Percentiles rank a stretch among this genome's conserved stretches.
Conservation (phyloP, 2,329 filamentous ascomycete species). For the Penicillium hordei region DNA sequence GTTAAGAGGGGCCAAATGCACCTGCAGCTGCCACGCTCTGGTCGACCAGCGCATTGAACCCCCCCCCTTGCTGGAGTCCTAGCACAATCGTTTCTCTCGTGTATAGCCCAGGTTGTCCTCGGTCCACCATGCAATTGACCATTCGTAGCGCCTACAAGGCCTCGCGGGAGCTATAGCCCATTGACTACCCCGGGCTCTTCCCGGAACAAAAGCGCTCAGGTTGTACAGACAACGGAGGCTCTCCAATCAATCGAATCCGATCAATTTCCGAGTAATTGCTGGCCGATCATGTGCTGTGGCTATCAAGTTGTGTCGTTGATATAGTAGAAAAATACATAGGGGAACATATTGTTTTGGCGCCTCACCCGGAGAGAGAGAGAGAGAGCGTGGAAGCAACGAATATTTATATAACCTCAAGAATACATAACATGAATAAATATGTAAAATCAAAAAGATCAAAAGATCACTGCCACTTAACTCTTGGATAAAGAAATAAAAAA, state of each 20-base stretch:
- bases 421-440: neutral
- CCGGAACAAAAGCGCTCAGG: constrained; percentile 15
- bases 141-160: neutral
- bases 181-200: constrained; percentile 16
- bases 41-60: constrained; percentile 30
- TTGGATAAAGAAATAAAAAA: neutral
- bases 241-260: constrained; percentile 23
- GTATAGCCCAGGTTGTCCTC: constrained; percentile 3
- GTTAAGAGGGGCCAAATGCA: constrained; percentile 8
- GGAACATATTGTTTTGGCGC: neutral
- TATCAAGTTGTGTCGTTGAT: neutral
- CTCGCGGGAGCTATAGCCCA: constrained; percentile 10
- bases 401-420: neutral
- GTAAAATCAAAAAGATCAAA: neutral
- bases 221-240: constrained; percentile 19
- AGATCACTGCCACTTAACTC: neutral
- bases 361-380: neutral
- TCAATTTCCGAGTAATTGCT: constrained; percentile 19
- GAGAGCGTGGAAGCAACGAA: neutral
- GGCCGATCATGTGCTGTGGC: neutral
- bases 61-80: constrained; percentile 17
- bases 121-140: constrained; percentile 19
- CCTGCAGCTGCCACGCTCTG: constrained; percentile 38
- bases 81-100: constrained; percentile 10
- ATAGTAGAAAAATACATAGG: neutral